Evolutionary conservation across 2,329 filamentous ascomycete species (phyloP).

Genomic region (Stachybotrys chlorohalonatus): DNA sequence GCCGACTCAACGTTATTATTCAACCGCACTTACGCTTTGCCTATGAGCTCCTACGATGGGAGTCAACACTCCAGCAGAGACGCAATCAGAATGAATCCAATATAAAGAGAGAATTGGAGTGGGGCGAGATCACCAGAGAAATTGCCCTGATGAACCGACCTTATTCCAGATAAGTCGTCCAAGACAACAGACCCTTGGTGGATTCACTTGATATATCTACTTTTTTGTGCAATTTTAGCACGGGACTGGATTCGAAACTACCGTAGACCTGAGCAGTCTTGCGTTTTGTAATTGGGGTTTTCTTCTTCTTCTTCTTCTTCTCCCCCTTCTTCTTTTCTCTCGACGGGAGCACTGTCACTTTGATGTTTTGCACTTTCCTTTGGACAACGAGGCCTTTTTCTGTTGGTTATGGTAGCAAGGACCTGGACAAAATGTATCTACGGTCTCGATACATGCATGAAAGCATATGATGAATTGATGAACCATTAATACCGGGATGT

Average conservation of each 20-base stretch:
- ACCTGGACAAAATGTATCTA: background rate
- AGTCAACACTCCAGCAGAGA: constrained; percentile 58
- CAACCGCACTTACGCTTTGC: constrained; percentile 92
- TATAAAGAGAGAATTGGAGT: constrained; percentile 75
- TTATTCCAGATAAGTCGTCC: constrained; percentile 55
- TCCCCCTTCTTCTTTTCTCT: background rate
- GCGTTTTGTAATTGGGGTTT: no score
- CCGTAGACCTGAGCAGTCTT: no score
- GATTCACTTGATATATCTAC: no score
- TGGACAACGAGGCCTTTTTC: background rate
- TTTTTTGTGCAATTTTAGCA: no score
- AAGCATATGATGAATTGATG: background rate
- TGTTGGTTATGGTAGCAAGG: background rate
- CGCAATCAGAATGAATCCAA: constrained; percentile 33
- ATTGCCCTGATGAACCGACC: constrained; percentile 95
- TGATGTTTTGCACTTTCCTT: background rate
- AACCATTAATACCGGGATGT: background rate
- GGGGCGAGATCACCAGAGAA: constrained; percentile 79
- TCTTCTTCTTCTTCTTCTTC: no score
- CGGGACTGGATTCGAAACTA: no score
- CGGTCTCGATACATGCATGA: background rate
- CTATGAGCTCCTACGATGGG: constrained; percentile 94
- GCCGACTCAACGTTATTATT: constrained; percentile 93
- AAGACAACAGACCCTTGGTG: no score
- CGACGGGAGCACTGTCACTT: background rate